Evolutionary conservation across 139 green algal species (phyloP).

Genomic region (Tetradesmus obliquus): DNA sequence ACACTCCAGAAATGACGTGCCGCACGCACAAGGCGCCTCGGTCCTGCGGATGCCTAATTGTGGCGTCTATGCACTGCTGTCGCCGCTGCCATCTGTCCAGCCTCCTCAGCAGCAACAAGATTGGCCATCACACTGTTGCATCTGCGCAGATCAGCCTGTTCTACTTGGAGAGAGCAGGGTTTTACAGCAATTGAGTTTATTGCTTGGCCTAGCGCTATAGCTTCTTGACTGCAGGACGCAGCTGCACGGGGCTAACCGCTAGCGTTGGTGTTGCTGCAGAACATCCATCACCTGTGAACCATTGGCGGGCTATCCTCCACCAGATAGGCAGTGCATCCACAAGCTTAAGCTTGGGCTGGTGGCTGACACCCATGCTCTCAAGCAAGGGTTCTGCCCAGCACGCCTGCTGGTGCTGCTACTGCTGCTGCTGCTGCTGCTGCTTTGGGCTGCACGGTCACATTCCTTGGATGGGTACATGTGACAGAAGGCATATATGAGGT

Average conservation of each 20-base stretch:
- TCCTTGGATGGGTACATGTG: background rate
- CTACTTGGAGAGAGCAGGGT: background rate
- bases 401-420: background rate
- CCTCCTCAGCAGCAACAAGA: no score
- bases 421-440: background rate
- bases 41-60: no score
- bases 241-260: background rate
- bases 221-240: background rate
- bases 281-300: conserved; percentile 9
- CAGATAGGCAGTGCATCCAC: background rate
- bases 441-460: background rate
- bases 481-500: background rate
- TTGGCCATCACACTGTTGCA: no score
- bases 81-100: no score
- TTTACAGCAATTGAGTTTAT: background rate
- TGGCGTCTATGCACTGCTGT: no score
- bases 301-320: conserved; percentile 22
- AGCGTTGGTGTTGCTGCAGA: background rate
- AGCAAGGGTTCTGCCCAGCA: background rate
- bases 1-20: no score
- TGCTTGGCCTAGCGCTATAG: background rate
- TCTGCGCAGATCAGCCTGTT: background rate
- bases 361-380: background rate
- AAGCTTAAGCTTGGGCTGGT: background rate
- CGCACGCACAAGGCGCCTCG: no score